Conservation (phyloP, 2,329 filamentous ascomycete species). For the Sclerotinia trifoliorum region DNA sequence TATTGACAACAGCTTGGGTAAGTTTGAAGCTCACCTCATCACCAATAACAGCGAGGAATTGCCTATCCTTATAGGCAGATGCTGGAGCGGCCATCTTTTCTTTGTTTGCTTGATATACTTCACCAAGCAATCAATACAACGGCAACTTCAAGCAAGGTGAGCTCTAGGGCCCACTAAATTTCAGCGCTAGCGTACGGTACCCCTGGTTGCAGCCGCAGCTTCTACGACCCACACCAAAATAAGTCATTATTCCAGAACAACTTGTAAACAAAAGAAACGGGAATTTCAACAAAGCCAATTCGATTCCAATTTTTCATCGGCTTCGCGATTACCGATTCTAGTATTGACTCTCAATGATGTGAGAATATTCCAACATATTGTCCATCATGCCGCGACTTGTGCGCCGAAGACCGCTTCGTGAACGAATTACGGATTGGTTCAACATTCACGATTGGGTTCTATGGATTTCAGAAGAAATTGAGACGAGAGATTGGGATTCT, state of each 20-base stretch:
- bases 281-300: conserved; percentile 16
- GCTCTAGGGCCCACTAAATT: conserved; percentile 20
- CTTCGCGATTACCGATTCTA: background rate
- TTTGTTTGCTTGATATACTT: conserved; percentile 21
- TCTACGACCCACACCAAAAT: conserved; percentile 12
- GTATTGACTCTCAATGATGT: conserved; percentile 1
- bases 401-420: conserved; percentile 72
- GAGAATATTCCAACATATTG: conserved; percentile 6
- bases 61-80: conserved; percentile 73
- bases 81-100: conserved; percentile 56
- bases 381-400: conserved; percentile 71
- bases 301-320: background rate
- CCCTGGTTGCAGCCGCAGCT: conserved; percentile 24
- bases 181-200: conserved; percentile 5
- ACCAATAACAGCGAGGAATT: conserved; percentile 96
- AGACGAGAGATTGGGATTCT: conserved; percentile 88
- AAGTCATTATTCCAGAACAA: conserved; percentile 6
- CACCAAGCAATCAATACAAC: conserved; percentile 14
- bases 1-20: background rate
- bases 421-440: conserved; percentile 77
- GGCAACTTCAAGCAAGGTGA: conserved; percentile 22
- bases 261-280: conserved; percentile 9
- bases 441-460: conserved; percentile 88
- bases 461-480: conserved; percentile 89
- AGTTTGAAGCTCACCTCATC: conserved; percentile 67